Conservation (phyloP, 2,329 filamentous ascomycete genomes). For the Aureobasidium sp. region DNA sequence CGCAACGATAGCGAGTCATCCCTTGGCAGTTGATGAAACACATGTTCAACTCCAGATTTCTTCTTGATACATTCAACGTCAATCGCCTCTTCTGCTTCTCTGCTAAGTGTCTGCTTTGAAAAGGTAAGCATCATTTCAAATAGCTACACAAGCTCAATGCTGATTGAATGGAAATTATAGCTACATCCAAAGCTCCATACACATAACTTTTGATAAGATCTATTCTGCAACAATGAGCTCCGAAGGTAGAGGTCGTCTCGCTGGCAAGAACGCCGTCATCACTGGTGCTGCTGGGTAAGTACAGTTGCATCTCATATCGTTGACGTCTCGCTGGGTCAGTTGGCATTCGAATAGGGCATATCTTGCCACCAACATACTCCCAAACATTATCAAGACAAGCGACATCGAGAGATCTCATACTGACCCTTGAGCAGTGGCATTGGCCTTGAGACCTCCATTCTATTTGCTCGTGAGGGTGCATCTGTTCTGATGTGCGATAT, state of each 20-base stretch:
- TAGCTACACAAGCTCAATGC: neutral
- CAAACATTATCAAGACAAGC: neutral
- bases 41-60: conserved; percentile 11
- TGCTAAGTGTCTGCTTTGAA: neutral
- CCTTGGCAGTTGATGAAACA: conserved; percentile 8
- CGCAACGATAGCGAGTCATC: conserved; percentile 12
- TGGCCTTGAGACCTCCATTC: conserved; percentile 82
- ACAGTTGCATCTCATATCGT: neutral
- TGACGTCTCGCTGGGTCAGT: neutral
- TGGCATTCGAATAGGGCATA: neutral
- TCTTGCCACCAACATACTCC: neutral
- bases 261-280: conserved; percentile 65
- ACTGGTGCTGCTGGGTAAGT: conserved; percentile 79
- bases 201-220: neutral
- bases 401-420: neutral
- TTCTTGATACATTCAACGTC: conserved; percentile 3
- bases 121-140: neutral
- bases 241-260: conserved; percentile 40
- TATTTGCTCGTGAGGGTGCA: conserved; percentile 84
- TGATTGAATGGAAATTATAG: neutral
- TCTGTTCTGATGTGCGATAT: conserved; percentile 81
- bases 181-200: neutral
- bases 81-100: neutral
- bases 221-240: conserved; percentile 2
- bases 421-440: conserved; percentile 58